Conservation (phyloP, 225 moss, liverwort and hornwort genomes). For the Neckera pumila region DNA sequence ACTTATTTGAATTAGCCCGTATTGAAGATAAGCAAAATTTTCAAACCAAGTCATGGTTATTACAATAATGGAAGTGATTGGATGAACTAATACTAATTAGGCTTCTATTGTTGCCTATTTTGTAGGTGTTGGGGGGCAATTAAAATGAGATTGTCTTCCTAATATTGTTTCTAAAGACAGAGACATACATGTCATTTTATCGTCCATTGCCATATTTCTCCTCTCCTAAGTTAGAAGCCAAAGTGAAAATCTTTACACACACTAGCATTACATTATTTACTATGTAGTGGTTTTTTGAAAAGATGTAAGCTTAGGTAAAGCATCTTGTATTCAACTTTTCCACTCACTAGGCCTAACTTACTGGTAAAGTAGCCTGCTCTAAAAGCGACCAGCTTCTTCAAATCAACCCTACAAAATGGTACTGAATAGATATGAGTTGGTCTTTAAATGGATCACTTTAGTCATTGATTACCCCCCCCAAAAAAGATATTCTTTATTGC, state of each 20-base stretch:
- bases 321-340: background rate
- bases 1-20: background rate
- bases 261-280: background rate
- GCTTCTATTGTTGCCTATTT: background rate
- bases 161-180: too few species aligned
- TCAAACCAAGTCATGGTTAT: background rate
- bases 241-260: background rate
- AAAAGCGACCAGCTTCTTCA: too few species aligned
- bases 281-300: background rate
- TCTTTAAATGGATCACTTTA: too few species aligned
- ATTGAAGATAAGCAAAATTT: background rate
- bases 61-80: too few species aligned
- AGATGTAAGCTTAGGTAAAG: background rate
- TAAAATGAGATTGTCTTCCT: too few species aligned
- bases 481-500: too few species aligned
- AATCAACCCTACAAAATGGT: too few species aligned
- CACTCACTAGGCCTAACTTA: too few species aligned
- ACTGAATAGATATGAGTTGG: too few species aligned
- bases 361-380: too few species aligned
- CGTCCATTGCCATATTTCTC: background rate
- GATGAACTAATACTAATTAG: fast-evolving
- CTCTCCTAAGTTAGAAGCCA: fast-evolving
- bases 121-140: too few species aligned
- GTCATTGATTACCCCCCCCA: too few species aligned
- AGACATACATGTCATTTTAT: background rate